These are phyloP conservation scores for Chlamydomonas asymmetrica DNA, from an alignment of 139 green algal genomes.

Conservation along the genomic window DNA sequence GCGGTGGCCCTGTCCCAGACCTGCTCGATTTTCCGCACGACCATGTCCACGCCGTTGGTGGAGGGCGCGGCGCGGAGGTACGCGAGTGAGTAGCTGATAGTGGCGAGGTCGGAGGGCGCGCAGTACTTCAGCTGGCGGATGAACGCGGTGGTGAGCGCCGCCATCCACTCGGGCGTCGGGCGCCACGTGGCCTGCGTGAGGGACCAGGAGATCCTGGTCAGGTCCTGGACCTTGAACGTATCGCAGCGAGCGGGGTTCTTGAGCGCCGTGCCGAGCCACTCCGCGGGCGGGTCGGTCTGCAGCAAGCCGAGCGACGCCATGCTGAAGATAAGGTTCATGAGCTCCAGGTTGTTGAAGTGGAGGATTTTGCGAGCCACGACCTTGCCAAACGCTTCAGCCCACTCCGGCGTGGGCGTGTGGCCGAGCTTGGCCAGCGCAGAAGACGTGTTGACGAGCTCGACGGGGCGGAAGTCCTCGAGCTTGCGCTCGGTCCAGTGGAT, in stretches of 20 bases:
- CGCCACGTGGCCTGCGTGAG: slow-evolving; percentile 14
- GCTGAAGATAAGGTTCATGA: slow-evolving; percentile 14
- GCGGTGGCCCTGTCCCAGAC: slow-evolving; percentile 2
- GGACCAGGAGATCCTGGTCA: slow-evolving; percentile 20
- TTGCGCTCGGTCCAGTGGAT: slow-evolving; percentile 6
- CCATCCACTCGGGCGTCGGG: slow-evolving; percentile 9
- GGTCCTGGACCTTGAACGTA: too few relatives aligned
- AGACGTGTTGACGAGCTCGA: slow-evolving; percentile 23
- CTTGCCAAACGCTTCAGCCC: slow-evolving; percentile 9
- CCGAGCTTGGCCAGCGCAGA: slow-evolving; percentile 21
- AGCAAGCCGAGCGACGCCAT: slow-evolving; percentile 17
- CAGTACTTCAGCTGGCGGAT: slow-evolving; percentile 13
- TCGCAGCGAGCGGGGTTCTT: too few relatives aligned
- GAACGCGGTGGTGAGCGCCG: not conserved
- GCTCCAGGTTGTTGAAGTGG: slow-evolving; percentile 34
- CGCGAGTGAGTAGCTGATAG: slow-evolving; percentile 26
- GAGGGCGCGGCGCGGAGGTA: slow-evolving; percentile 18
- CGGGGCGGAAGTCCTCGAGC: slow-evolving; percentile 3
- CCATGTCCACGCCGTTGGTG: slow-evolving; percentile 5
- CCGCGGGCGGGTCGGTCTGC: not conserved
- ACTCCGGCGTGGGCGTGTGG: not conserved
- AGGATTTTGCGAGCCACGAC: not conserved
- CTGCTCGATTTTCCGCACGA: not conserved
- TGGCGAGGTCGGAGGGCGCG: slow-evolving; percentile 24
- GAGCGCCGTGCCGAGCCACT: too few relatives aligned